phyloP scores from a whole-genome alignment of 2,329 filamentous ascomycete species.

The Fusarium dlaminii region DNA sequence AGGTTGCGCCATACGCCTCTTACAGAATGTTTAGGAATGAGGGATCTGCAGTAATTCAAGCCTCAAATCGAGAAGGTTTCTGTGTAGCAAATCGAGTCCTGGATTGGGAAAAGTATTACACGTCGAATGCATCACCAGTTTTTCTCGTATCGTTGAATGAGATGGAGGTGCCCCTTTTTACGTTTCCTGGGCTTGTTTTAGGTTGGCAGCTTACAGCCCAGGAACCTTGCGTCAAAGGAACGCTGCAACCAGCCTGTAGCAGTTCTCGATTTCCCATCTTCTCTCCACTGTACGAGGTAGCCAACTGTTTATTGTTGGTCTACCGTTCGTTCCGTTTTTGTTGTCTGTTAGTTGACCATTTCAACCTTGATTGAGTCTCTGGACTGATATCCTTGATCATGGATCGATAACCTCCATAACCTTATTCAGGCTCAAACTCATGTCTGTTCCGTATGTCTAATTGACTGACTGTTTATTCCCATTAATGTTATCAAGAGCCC shows the following conservation, averaged over 20 bases:
- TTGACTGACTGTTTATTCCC: neutral
- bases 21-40: constrained; percentile 32
- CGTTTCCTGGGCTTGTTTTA: constrained; percentile 24
- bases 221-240: constrained; percentile 9
- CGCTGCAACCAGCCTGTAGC: constrained; percentile 18
- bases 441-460: neutral
- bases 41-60: constrained; percentile 21
- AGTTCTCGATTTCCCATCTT: neutral
- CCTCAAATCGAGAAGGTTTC: constrained; percentile 15
- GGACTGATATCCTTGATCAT: neutral
- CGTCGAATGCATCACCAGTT: constrained; percentile 28
- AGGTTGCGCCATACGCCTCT: constrained; percentile 18
- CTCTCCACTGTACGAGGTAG: neutral
- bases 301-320: neutral
- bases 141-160: constrained; percentile 29
- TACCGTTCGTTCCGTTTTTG: constrained; percentile 12
- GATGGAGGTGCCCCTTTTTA: constrained; percentile 28
- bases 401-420: neutral
- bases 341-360: neutral
- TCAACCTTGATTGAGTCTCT: neutral
- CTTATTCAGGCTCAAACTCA: neutral
- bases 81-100: constrained; percentile 7
- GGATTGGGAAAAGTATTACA: constrained; percentile 23
- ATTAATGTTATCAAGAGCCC: neutral
- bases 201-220: constrained; percentile 7